These are phyloP conservation scores for Jatropha multifida DNA, from an alignment of 441 rosid genomes.

Conservation along the genomic window DNA sequence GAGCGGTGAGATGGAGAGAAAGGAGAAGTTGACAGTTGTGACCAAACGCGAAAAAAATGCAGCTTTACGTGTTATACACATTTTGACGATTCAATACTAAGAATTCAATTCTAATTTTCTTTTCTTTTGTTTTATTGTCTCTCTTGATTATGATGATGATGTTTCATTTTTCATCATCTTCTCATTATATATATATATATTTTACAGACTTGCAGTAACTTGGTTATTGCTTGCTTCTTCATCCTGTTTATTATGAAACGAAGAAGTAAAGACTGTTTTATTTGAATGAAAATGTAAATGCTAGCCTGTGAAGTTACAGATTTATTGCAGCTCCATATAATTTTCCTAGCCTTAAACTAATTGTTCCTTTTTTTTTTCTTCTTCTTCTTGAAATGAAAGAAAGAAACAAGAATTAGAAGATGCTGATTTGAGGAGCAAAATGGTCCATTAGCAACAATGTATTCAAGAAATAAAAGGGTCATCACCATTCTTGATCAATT, in stretches of 20 bases:
- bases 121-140: background rate
- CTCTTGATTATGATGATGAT: slow-evolving; percentile 17
- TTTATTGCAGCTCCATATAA: too few species aligned
- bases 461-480: slow-evolving; percentile 20
- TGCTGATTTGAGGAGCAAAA: slow-evolving; percentile 10
- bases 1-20: slow-evolving; percentile 27
- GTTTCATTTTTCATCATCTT: slow-evolving; percentile 5
- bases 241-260: background rate
- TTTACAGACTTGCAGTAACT: too few species aligned
- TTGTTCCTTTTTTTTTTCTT: too few species aligned
- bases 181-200: too few species aligned
- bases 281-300: background rate
- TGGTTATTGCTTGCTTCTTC: background rate
- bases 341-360: too few species aligned
- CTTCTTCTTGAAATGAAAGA: background rate
- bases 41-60: slow-evolving; percentile 12
- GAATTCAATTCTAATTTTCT: slow-evolving; percentile 15
- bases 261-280: background rate
- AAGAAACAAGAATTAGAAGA: slow-evolving; percentile 16
- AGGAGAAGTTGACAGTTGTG: slow-evolving; percentile 48
- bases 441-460: slow-evolving; percentile 28
- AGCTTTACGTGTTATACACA: slow-evolving; percentile 57
- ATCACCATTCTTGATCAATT: slow-evolving; percentile 12
- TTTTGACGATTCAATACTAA: slow-evolving; percentile 25
- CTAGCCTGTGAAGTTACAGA: background rate